A percentile compares a stretch with the other conserved stretches of the same genome.
Evolutionary conservation across 179 eudicot species (phyloP).

Genomic region (Beta corolliflora): DNA sequence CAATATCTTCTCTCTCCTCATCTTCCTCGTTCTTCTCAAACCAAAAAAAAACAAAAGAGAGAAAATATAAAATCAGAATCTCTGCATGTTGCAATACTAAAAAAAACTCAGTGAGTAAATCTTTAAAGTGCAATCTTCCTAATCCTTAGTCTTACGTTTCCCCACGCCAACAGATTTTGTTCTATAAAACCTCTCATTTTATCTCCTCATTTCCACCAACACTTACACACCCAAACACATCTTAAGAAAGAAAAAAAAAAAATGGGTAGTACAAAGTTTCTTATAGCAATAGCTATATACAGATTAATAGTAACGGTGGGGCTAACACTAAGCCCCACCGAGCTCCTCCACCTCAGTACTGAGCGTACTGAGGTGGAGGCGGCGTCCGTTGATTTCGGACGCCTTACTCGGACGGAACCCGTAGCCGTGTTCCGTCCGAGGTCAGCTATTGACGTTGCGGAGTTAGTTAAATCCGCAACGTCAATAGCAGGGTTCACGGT

Average conservation of each 20-base stretch:
- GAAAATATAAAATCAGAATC: slow-evolving; percentile 13
- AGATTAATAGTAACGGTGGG: slow-evolving; percentile 68
- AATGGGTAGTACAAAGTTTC: too few species aligned
- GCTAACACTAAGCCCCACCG: slow-evolving; percentile 59
- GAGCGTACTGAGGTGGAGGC: slow-evolving; percentile 40
- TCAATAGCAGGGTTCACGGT: slow-evolving; percentile 63
- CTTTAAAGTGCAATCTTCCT: slow-evolving; percentile 26
- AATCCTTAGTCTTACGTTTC: slow-evolving; percentile 27
- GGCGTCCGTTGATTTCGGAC: slow-evolving; percentile 74
- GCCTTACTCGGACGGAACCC: slow-evolving; percentile 73
- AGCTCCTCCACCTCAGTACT: slow-evolving; percentile 42
- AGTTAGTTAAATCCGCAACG: slow-evolving; percentile 42
- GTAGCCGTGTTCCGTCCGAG: slow-evolving; percentile 55
- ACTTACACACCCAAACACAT: background rate
- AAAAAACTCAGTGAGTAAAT: slow-evolving; percentile 13
- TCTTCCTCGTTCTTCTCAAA: slow-evolving; percentile 30
- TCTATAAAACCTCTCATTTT: slow-evolving; percentile 12
- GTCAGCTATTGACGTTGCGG: slow-evolving; percentile 50
- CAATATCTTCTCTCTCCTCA: slow-evolving; percentile 20
- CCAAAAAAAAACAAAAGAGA: background rate
- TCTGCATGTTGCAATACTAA: slow-evolving; percentile 30
- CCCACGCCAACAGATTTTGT: slow-evolving; percentile 17
- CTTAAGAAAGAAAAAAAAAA: too few species aligned
- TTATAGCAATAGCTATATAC: slow-evolving; percentile 47
- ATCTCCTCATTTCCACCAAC: background rate